Conservation (phyloP, 768 basidiomycete genomes). For the Lentinula guzmanii region DNA sequence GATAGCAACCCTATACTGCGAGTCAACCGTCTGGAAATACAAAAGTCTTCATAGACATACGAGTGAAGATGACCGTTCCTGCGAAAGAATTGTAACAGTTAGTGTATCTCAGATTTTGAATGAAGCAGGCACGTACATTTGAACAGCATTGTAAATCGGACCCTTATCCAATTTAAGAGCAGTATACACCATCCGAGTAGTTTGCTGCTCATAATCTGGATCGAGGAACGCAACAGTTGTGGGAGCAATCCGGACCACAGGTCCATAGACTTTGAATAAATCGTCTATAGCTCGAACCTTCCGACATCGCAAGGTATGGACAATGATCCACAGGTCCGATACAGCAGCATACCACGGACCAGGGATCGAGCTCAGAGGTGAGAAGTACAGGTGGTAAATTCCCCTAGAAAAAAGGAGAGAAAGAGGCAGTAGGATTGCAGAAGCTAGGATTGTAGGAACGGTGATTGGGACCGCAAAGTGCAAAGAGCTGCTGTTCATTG, state of each 20-base stretch:
- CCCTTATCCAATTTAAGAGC: slow-evolving; percentile 81
- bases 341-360: slow-evolving; percentile 78
- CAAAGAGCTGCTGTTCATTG: neutral
- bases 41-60: slow-evolving; percentile 36
- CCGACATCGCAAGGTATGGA: slow-evolving; percentile 63
- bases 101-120: slow-evolving; percentile 9
- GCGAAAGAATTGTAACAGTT: slow-evolving; percentile 12
- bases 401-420: slow-evolving; percentile 19
- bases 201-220: slow-evolving; percentile 29
- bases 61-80: slow-evolving; percentile 84
- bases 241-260: slow-evolving; percentile 72
- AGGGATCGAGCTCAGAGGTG: slow-evolving; percentile 66
- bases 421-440: slow-evolving; percentile 10
- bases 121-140: slow-evolving; percentile 49
- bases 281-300: slow-evolving; percentile 66
- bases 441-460: neutral
- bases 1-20: slow-evolving; percentile 63
- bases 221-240: slow-evolving; percentile 80
- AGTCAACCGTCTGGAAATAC: slow-evolving; percentile 25
- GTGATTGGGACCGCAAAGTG: neutral
- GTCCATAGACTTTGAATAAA: slow-evolving; percentile 68
- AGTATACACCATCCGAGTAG: slow-evolving; percentile 65
- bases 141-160: slow-evolving; percentile 70
- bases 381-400: slow-evolving; percentile 47
- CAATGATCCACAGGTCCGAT: slow-evolving; percentile 65